Evolutionary conservation across 805 yeast genomes (phyloP).

Genomic region (Priceomyces castillae): DNA sequence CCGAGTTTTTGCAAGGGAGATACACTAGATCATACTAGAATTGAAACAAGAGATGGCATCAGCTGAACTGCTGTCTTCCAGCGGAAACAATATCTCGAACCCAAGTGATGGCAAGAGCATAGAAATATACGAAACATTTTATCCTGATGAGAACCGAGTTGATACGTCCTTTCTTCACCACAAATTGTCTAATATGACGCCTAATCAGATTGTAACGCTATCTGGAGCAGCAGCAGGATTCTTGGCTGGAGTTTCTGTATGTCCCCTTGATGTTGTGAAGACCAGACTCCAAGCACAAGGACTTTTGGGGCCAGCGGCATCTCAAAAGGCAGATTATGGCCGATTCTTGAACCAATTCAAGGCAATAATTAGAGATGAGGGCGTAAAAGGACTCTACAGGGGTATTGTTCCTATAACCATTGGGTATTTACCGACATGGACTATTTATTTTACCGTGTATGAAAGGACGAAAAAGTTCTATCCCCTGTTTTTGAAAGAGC

Average conservation of each 20-base stretch:
- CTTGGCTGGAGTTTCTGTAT: constrained; percentile 81
- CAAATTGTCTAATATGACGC: constrained; percentile 26
- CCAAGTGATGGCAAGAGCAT: neutral
- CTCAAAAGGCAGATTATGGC: constrained; percentile 38
- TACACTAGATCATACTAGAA: neutral
- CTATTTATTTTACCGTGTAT: constrained; percentile 88
- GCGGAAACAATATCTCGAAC: neutral
- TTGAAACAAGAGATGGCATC: constrained; percentile 1
- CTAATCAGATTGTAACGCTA: constrained; percentile 64
- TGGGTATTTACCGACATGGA: constrained; percentile 98
- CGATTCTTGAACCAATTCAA: constrained; percentile 57
- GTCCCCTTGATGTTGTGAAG: constrained; percentile 95
- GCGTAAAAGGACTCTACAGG: constrained; percentile 77
- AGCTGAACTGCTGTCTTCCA: neutral
- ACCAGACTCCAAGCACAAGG: constrained; percentile 95
- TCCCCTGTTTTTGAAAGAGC: constrained; percentile 37
- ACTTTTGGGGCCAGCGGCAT: constrained; percentile 21
- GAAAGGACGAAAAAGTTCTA: constrained; percentile 67
- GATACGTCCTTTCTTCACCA: constrained; percentile 14
- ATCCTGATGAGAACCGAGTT: constrained; percentile 10
- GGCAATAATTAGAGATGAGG: constrained; percentile 73
- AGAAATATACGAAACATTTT: neutral
- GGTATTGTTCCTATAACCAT: constrained; percentile 90
- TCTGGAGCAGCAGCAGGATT: constrained; percentile 96
- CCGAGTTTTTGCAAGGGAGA: neutral